These are phyloP conservation scores for Erodium maritimum DNA, from an alignment of 345 rosid genomes.

Conservation along the genomic window DNA sequence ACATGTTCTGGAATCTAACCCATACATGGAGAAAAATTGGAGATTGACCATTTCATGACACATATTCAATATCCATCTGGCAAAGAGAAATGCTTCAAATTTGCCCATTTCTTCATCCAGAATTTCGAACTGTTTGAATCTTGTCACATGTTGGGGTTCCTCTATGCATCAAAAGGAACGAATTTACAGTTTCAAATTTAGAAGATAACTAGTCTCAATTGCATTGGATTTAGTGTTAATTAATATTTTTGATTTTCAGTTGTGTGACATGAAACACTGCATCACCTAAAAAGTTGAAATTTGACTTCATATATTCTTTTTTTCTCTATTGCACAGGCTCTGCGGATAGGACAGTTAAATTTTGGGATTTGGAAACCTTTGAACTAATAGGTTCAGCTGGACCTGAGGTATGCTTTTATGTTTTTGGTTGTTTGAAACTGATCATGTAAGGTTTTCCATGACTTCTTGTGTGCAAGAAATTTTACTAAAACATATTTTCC, in stretches of 20 bases:
- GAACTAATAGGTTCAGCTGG: conserved; percentile 93
- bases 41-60: too few species aligned
- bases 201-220: not conserved
- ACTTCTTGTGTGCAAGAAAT: not conserved
- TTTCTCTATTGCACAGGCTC: conserved; percentile 40
- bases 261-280: too few species aligned
- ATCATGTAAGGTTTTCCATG: not conserved
- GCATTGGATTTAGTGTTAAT: not conserved
- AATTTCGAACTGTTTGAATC: too few species aligned
- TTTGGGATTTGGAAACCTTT: conserved; percentile 98
- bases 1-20: too few species aligned
- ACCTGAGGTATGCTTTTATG: conserved; percentile 59
- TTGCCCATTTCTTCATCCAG: too few species aligned
- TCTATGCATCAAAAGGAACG: not conserved
- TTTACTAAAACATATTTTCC: not conserved
- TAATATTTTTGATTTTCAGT: too few species aligned
- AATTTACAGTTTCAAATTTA: not conserved
- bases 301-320: not conserved
- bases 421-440: not conserved
- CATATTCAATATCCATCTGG: too few species aligned
- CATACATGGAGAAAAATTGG: too few species aligned
- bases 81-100: too few species aligned
- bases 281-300: too few species aligned
- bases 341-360: conserved; percentile 92
- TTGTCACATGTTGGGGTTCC: too few species aligned